Base-by-base conservation (phyloP, 257 asterid genomes). In the Jacaranda copaia region DNA sequence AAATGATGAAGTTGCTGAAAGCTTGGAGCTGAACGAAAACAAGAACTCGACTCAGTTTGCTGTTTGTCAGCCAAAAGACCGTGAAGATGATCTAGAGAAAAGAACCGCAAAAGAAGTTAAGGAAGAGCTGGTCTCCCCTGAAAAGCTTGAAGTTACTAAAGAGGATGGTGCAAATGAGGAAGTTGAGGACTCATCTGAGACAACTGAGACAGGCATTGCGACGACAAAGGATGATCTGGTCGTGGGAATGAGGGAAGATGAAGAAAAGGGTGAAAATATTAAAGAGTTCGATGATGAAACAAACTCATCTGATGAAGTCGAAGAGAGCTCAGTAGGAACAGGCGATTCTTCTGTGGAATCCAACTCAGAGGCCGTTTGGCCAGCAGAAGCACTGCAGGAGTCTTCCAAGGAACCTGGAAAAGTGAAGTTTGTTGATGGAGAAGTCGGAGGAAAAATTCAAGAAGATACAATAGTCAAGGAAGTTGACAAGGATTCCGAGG, bases 331-430 rank as follows among this genome's bases (percentile, higher is more conserved):
- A 12, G 81, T 69, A 19, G 90, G 75, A 74, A 70, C 85, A 5
- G 77, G 77, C 36, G 73, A 84, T 46, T 81, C 84, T 66, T 84
- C 83, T 1, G 70, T 19, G 19, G 92, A 83, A 19, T 84, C 85
- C 69, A 85, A 76, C 69, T 20, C 77, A 53, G 85, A 83, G 68
- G 85, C 72, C 15, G 73, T 78, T 40, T 82, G 86, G 83, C 92
- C 85, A 9, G 75, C 80, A 18, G 87, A 84, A 7, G 60, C 84
- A 40, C 57, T 62, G 11, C 75, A 81, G 69, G 79, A 63, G 63
- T 10, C 74, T 7, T 9, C 70, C 3, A 46, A 6, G 66, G 78
- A 70, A 6, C 52, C 51, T 38, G 51, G 76, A 45, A 73, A 68
- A 43, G 10, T 25, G 40, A 81, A 80, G 68, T 62, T 75, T 49